A percentile compares a stretch with the other conserved stretches of the same genome.
phyloP scores from a whole-genome alignment of 306 rosid genomes.

The Begonia fuchsioides region DNA sequence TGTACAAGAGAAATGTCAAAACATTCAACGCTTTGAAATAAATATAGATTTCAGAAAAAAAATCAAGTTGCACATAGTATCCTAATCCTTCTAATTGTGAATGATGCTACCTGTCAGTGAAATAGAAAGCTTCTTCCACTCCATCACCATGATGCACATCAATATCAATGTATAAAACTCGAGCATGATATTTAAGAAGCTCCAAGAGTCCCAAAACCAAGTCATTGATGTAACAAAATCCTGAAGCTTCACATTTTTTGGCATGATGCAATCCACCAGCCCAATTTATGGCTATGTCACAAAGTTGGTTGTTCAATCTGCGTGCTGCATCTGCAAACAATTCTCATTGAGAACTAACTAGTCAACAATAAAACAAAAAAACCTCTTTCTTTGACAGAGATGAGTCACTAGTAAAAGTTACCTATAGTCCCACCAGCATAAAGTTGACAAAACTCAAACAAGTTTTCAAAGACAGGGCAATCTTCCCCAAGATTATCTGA shows the following conservation, averaged over 20 bases:
- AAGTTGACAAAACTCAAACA: constrained; percentile 95
- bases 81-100: no score
- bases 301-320: constrained; percentile 73
- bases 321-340: constrained; percentile 77
- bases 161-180: constrained; percentile 91
- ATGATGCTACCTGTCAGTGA: constrained; percentile 77
- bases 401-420: constrained; percentile 13
- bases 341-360: constrained; percentile 6
- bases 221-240: constrained; percentile 98
- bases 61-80: no score
- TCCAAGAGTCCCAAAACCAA: constrained; percentile 91
- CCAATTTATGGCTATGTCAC: constrained; percentile 98
- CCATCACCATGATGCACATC: constrained; percentile 99
- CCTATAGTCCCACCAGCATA: constrained; percentile 98
- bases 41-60: no score
- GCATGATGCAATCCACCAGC: constrained; percentile 99
- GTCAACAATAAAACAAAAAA: constrained; percentile 9
- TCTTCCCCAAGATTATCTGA: constrained; percentile 98
- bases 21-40: no score
- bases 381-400: constrained; percentile 7
- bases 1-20: no score
- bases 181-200: constrained; percentile 85
- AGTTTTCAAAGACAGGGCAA: constrained; percentile 91
- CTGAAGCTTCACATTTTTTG: constrained; percentile 97
- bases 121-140: constrained; percentile 96